Conservation (phyloP, 305 asterid genomes). For the Stenogyne calaminthoides region DNA sequence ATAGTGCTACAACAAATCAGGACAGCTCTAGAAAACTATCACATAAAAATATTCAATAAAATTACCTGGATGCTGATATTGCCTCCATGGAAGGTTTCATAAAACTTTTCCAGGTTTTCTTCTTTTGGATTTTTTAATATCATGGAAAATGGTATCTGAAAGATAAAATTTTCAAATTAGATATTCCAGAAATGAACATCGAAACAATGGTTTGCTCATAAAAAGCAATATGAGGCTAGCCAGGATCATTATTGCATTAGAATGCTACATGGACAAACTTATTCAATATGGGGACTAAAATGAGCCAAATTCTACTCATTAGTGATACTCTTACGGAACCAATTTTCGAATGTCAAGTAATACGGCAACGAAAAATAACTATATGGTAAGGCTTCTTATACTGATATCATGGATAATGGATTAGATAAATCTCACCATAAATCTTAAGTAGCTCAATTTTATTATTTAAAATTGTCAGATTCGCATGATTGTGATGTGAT, state of each 20-base stretch:
- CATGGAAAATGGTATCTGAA: constrained; percentile 76
- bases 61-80: constrained; percentile 79
- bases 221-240: constrained; percentile 8
- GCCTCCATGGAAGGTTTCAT: constrained; percentile 91
- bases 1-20: constrained; percentile 21
- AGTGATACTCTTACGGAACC: neutral
- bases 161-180: constrained; percentile 14
- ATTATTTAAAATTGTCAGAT: neutral
- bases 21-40: constrained; percentile 12
- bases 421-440: constrained; percentile 1
- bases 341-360: neutral
- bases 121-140: constrained; percentile 56
- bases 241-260: neutral
- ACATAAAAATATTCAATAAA: constrained; percentile 13
- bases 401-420: constrained; percentile 4
- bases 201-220: constrained; percentile 1
- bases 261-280: constrained; percentile 22
- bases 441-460: neutral
- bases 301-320: neutral
- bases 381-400: neutral
- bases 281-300: constrained; percentile 6
- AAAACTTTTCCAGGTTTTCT: constrained; percentile 55
- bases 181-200: constrained; percentile 16
- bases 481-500: neutral
- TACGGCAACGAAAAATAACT: neutral